Evolutionary conservation across 768 basidiomycete species (phyloP).

Genomic region (Tylopilus felleus): DNA sequence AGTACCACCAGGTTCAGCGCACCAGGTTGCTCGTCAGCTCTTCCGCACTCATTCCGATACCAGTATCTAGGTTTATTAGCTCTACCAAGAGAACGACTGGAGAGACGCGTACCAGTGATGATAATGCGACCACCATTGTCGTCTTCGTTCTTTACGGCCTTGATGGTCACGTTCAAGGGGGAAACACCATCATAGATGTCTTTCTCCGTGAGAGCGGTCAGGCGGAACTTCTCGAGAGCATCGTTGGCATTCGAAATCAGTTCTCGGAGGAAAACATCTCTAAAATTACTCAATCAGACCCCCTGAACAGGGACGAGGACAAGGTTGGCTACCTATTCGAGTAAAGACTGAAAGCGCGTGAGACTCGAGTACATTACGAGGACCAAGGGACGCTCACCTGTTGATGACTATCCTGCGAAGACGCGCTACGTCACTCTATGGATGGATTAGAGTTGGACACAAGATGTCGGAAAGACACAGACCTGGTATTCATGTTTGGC

Average conservation of each 20-base stretch:
- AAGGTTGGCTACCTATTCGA: slow-evolving; percentile 59
- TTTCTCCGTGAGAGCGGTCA: slow-evolving; percentile 79
- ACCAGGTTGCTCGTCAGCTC: slow-evolving; percentile 78
- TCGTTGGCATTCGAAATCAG: slow-evolving; percentile 94
- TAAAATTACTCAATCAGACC: slow-evolving; percentile 25
- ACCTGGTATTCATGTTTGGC: slow-evolving; percentile 75
- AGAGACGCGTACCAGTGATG: slow-evolving; percentile 57
- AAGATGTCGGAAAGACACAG: slow-evolving; percentile 10
- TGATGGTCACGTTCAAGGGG: slow-evolving; percentile 87
- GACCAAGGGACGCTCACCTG: slow-evolving; percentile 43
- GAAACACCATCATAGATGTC: slow-evolving; percentile 63
- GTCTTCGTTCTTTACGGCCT: slow-evolving; percentile 63
- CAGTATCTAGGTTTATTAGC: slow-evolving; percentile 61
- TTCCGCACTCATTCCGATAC: slow-evolving; percentile 95
- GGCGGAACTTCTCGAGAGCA: slow-evolving; percentile 90
- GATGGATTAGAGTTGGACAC: background rate
- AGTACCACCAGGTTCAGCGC: slow-evolving; percentile 10
- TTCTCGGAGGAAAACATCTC: slow-evolving; percentile 86
- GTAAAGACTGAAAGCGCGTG: slow-evolving; percentile 56
- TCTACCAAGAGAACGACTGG: background rate
- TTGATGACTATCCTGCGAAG: slow-evolving; percentile 92
- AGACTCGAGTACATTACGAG: slow-evolving; percentile 1
- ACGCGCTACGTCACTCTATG: slow-evolving; percentile 88
- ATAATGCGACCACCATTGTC: slow-evolving; percentile 69
- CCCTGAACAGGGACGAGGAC: background rate